Conservation (phyloP, 2,329 filamentous ascomycete species). For the Cladobotryum mycophilum region DNA sequence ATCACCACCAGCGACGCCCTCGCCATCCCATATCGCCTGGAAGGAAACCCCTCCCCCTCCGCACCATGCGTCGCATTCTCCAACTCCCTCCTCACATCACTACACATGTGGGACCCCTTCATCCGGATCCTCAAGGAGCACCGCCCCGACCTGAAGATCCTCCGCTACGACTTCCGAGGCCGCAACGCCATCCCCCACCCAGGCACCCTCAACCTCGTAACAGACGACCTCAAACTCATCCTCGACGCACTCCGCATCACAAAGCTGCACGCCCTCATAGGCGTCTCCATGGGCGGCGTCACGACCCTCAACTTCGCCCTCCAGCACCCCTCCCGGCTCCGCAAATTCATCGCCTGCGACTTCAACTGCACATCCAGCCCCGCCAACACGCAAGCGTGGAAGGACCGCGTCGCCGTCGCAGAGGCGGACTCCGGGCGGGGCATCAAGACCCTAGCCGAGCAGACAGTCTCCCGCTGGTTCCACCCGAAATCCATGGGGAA, state of each 20-base stretch:
- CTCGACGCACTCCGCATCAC: conserved; percentile 64
- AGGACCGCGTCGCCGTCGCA: conserved; percentile 64
- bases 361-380: conserved; percentile 68
- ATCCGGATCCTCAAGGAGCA: conserved; percentile 53
- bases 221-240: conserved; percentile 59
- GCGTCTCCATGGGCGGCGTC: conserved; percentile 76
- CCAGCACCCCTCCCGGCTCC: conserved; percentile 52
- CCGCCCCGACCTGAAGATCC: conserved; percentile 61
- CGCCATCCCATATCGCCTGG: conserved; percentile 64
- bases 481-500: conserved; percentile 49
- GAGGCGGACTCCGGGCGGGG: conserved; percentile 51
- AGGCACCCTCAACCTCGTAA: conserved; percentile 58
- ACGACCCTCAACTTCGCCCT: conserved; percentile 70
- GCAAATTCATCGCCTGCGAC: conserved; percentile 65
- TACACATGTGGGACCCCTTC: conserved; percentile 76
- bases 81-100: conserved; percentile 74
- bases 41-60: conserved; percentile 59
- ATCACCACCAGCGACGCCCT: conserved; percentile 64
- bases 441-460: conserved; percentile 59
- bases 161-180: conserved; percentile 74
- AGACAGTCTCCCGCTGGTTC: conserved; percentile 75
- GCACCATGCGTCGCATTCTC: conserved; percentile 69
- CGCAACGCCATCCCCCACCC: conserved; percentile 45
- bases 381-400: conserved; percentile 74
- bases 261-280: conserved; percentile 60